Percentiles rank a stretch among this genome's conserved stretches.
phyloP scores from a whole-genome alignment of 176 grass and related monocot genomes.

The Aegilops longissima region DNA sequence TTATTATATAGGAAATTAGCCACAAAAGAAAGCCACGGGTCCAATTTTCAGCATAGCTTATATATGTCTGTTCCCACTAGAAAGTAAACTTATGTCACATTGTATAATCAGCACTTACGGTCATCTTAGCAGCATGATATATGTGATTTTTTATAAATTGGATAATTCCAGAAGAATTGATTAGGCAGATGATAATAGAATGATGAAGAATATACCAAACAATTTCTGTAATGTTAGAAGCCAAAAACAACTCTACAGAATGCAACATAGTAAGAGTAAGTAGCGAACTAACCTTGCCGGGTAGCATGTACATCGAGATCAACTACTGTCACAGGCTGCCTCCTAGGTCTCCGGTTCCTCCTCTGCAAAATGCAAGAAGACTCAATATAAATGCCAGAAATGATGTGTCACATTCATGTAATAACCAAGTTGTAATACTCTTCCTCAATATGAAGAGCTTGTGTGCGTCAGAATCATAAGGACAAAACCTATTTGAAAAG shows the following conservation, averaged over 20 bases:
- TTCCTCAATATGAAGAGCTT: neutral
- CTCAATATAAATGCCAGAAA: neutral
- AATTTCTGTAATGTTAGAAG: conserved; percentile 5
- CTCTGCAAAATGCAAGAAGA: conserved; percentile 40
- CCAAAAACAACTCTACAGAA: neutral
- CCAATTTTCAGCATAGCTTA: neutral
- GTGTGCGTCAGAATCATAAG: neutral
- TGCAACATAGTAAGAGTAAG: neutral
- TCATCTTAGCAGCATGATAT: conserved; percentile 4
- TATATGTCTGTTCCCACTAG: neutral
- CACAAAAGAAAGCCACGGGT: neutral
- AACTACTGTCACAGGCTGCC: conserved; percentile 25
- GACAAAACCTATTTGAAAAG: neutral
- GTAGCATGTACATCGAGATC: conserved; percentile 38
- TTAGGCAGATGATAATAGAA: neutral
- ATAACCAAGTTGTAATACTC: neutral
- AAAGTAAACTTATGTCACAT: neutral
- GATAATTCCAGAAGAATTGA: conserved; percentile 1
- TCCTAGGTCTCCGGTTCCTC: conserved; percentile 33
- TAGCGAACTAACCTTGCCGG: conserved; percentile 37
- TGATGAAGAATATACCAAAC: neutral
- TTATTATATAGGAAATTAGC: neutral
- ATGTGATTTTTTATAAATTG: conserved; percentile 10
- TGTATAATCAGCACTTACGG: neutral
- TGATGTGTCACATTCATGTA: neutral